phyloP scores from a whole-genome alignment of 2,329 filamentous ascomycete genomes.

The Aspergillus arachidicola region DNA sequence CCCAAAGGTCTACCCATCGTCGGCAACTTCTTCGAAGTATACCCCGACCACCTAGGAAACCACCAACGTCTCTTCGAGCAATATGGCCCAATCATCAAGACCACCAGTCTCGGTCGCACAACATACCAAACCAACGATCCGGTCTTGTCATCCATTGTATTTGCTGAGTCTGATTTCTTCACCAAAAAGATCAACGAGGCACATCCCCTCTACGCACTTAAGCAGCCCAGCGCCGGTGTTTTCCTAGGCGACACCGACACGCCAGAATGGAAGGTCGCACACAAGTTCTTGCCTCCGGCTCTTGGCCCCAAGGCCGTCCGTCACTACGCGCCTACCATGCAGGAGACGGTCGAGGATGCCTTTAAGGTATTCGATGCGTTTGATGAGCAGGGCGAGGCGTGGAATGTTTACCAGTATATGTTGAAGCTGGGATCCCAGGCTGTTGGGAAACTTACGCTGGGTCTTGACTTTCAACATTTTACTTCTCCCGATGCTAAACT shows the following conservation, averaged over 20 bases:
- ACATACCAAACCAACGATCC: conserved; percentile 58
- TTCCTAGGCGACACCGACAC: conserved; percentile 40
- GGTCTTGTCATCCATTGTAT: conserved; percentile 47
- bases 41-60: conserved; percentile 61
- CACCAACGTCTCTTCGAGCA: conserved; percentile 57
- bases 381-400: conserved; percentile 48
- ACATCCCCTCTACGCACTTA: conserved; percentile 34
- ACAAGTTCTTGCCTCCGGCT: conserved; percentile 65
- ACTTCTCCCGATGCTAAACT: conserved; percentile 46
- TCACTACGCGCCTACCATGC: conserved; percentile 64
- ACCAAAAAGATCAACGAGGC: conserved; percentile 52
- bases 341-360: conserved; percentile 55
- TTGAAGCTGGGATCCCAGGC: conserved; percentile 50
- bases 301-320: conserved; percentile 62
- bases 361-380: conserved; percentile 54
- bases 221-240: conserved; percentile 30
- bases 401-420: conserved; percentile 56
- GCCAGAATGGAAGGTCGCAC: conserved; percentile 45
- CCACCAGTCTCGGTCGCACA: conserved; percentile 54
- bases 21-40: conserved; percentile 59
- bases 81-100: conserved; percentile 57
- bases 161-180: conserved; percentile 56
- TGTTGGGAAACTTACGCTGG: conserved; percentile 49
- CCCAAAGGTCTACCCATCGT: conserved; percentile 39
- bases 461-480: conserved; percentile 51